Percentiles rank a stretch among this genome's conserved stretches.
These are phyloP conservation scores for Camelina sativa DNA, from an alignment of 345 rosid genomes.

Conservation along the genomic window DNA sequence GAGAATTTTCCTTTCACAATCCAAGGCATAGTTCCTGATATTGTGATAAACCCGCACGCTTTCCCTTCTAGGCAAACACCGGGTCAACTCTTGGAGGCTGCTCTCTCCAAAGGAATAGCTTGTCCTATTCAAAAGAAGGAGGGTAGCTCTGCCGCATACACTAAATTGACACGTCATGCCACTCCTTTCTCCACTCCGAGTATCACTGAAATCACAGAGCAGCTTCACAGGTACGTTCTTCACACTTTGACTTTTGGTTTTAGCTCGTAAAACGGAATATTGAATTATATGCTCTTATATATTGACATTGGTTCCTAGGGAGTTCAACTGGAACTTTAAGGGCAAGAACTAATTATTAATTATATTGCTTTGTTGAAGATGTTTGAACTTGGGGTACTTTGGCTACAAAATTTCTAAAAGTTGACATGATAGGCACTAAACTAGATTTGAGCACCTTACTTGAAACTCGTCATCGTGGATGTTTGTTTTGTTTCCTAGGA, in stretches of 20 bases:
- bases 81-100: conserved; percentile 92
- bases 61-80: conserved; percentile 97
- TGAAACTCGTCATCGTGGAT: conserved; percentile 7
- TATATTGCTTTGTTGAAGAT: background rate
- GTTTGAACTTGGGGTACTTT: background rate
- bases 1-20: conserved; percentile 89
- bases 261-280: background rate
- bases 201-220: conserved; percentile 71
- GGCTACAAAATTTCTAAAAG: conserved; percentile 4
- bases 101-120: conserved; percentile 91
- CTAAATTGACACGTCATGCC: conserved; percentile 65
- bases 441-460: background rate
- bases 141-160: conserved; percentile 49
- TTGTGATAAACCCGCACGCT: conserved; percentile 89
- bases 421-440: background rate
- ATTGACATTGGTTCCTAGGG: conserved; percentile 15
- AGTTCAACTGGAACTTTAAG: background rate
- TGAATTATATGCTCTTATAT: background rate
- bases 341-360: background rate
- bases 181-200: conserved; percentile 90
- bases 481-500: conserved; percentile 3
- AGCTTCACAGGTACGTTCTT: conserved; percentile 73
- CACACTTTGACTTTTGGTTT: conserved; percentile 6
- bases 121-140: conserved; percentile 47
- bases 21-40: conserved; percentile 93